These are phyloP conservation scores for Arxiozyma slooffiae DNA, from an alignment of 1,139 yeast species.

Conservation along the genomic window DNA sequence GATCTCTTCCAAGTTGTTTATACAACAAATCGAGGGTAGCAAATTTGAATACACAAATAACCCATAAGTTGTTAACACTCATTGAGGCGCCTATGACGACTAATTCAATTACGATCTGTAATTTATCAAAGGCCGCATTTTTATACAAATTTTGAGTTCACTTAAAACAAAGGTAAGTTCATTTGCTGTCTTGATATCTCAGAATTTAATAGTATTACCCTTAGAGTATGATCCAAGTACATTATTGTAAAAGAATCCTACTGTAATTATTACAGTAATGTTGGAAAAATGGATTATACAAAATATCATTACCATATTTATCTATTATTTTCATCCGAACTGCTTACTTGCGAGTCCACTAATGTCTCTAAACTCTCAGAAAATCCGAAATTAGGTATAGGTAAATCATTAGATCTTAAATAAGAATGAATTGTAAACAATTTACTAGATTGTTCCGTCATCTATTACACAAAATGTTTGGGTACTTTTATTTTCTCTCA, in stretches of 20 bases:
- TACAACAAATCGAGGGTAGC: slow-evolving; percentile 17
- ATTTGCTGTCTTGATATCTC: slow-evolving; percentile 26
- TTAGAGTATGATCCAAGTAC: slow-evolving; percentile 27
- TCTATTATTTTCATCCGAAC: slow-evolving; percentile 25
- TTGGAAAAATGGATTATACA: slow-evolving; percentile 23
- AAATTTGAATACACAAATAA: slow-evolving; percentile 24
- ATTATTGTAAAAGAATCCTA: slow-evolving; percentile 26
- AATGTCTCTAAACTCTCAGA: slow-evolving; percentile 23
- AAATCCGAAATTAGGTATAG: slow-evolving; percentile 26
- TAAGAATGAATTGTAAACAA: slow-evolving; percentile 25
- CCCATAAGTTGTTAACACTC: slow-evolving; percentile 29
- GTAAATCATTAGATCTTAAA: slow-evolving; percentile 15
- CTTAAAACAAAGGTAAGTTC: slow-evolving; percentile 17
- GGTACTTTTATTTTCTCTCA: slow-evolving; percentile 25
- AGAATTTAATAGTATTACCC: slow-evolving; percentile 26
- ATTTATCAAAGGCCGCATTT: slow-evolving; percentile 18
- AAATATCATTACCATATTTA: slow-evolving; percentile 22
- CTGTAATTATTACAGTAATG: slow-evolving; percentile 25
- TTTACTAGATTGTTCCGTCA: slow-evolving; percentile 26
- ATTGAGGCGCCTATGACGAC: slow-evolving; percentile 27
- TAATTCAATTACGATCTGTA: slow-evolving; percentile 21
- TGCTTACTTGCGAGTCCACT: slow-evolving; percentile 25
- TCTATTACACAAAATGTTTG: slow-evolving; percentile 26
- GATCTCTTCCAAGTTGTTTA: slow-evolving; percentile 24
- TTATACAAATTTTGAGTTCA: slow-evolving; percentile 6